A percentile compares a stretch with the other conserved stretches of the same genome.
phyloP scores from a whole-genome alignment of 805 yeast species.

The Saccharomyces eubayanus region DNA sequence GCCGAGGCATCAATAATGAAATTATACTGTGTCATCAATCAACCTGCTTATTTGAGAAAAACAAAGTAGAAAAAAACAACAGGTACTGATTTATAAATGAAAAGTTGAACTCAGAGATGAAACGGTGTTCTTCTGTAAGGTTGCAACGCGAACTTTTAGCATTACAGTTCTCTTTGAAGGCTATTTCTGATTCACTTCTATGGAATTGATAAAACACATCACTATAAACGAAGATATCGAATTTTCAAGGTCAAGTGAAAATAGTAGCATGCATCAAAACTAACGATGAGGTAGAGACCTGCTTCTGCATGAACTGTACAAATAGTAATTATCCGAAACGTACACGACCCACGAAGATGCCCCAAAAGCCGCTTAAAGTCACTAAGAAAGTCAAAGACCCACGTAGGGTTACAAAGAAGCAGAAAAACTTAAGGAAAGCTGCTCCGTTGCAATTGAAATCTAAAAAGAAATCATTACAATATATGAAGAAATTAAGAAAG shows the following conservation, averaged over 20 bases:
- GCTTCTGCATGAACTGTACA: background rate
- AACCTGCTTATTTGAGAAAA: background rate
- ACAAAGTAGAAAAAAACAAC: background rate
- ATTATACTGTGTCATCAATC: constrained; percentile 20
- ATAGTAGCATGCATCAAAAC: background rate
- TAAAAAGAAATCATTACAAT: constrained; percentile 46
- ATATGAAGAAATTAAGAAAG: constrained; percentile 49
- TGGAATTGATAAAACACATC: background rate
- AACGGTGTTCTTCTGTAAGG: background rate
- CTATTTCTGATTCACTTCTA: background rate
- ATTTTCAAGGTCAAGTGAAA: background rate
- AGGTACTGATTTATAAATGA: background rate
- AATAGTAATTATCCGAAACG: background rate
- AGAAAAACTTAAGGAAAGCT: constrained; percentile 54
- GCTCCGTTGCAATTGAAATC: constrained; percentile 71
- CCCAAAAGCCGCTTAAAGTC: constrained; percentile 64
- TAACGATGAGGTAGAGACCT: background rate
- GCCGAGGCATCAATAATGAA: constrained; percentile 62
- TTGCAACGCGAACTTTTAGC: constrained; percentile 11
- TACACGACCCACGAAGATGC: constrained; percentile 38
- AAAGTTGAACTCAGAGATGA: background rate
- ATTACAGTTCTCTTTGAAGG: constrained; percentile 14
- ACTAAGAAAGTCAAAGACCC: constrained; percentile 33
- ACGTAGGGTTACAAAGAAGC: constrained; percentile 48
- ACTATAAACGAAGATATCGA: background rate